Evolutionary conservation across 139 green algal genomes (phyloP).

Genomic region (Diplosphaera chodatii): DNA sequence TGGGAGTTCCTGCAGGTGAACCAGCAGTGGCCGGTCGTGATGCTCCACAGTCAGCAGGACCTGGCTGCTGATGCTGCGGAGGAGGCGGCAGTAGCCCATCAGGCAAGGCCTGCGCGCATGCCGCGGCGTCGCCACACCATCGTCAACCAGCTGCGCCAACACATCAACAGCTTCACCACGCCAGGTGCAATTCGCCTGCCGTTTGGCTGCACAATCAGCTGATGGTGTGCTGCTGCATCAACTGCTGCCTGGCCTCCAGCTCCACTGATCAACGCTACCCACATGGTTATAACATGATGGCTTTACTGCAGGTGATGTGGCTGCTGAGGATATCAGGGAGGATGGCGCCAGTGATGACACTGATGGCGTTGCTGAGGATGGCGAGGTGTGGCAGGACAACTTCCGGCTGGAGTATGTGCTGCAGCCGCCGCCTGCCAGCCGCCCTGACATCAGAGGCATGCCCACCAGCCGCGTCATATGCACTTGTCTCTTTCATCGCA

Average conservation of each 20-base stretch:
- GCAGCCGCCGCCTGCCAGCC: background rate
- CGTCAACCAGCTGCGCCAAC: background rate
- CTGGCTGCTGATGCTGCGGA: background rate
- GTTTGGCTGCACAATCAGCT: too few relatives aligned
- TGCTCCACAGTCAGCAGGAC: background rate
- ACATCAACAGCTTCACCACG: background rate
- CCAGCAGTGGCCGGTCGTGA: background rate
- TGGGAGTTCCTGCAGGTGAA: background rate
- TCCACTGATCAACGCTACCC: too few relatives aligned
- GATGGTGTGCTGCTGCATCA: too few relatives aligned
- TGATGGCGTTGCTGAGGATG: background rate
- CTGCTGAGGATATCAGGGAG: background rate
- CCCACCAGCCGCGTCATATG: too few relatives aligned
- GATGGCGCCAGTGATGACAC: background rate
- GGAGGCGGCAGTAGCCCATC: background rate
- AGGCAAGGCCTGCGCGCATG: background rate
- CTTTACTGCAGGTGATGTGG: too few relatives aligned
- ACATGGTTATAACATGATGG: too few relatives aligned
- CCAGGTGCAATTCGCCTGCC: background rate
- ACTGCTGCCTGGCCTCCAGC: too few relatives aligned
- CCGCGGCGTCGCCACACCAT: background rate
- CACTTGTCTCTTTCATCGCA: too few relatives aligned
- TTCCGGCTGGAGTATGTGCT: constrained; percentile 27
- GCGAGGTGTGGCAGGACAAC: background rate
- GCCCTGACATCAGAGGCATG: too few relatives aligned